Percentiles rank a stretch among this genome's conserved stretches.
phyloP scores from a whole-genome alignment of 1,139 yeast genomes.

The Scheffersomyces cryptocercus region DNA sequence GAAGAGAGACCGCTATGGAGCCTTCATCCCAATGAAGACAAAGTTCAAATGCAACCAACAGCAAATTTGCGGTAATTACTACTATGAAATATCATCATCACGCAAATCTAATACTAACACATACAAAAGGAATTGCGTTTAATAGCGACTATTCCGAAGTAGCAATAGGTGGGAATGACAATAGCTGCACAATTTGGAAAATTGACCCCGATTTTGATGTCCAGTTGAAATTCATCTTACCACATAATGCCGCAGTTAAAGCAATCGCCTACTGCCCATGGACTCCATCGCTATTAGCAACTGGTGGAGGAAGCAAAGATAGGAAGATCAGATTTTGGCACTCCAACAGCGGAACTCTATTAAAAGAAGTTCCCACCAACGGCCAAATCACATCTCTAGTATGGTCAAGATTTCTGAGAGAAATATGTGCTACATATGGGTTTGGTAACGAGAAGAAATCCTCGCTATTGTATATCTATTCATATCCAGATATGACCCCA shows the following conservation, averaged over 20 bases:
- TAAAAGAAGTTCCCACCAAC: constrained; percentile 54
- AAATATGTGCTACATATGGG: constrained; percentile 80
- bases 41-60: constrained; percentile 56
- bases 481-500: constrained; percentile 64
- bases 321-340: constrained; percentile 77
- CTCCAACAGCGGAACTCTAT: constrained; percentile 67
- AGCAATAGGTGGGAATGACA: constrained; percentile 77
- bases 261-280: constrained; percentile 50
- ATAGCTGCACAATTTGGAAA: constrained; percentile 69
- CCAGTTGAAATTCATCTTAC: constrained; percentile 40
- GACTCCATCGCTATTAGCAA: constrained; percentile 40
- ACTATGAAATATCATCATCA: constrained; percentile 5
- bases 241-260: constrained; percentile 45
- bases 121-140: constrained; percentile 51
- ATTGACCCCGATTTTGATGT: constrained; percentile 45
- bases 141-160: constrained; percentile 48
- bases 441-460: constrained; percentile 58
- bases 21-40: constrained; percentile 6
- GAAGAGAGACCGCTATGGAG: constrained; percentile 6
- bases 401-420: constrained; percentile 69
- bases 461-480: constrained; percentile 52
- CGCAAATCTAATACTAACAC: constrained; percentile 8
- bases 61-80: constrained; percentile 63
- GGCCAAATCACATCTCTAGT: constrained; percentile 78
- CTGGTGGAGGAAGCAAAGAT: constrained; percentile 48